Evolutionary conservation across 768 basidiomycete genomes (phyloP), one percentile per base, ranked within the genome.

Genomic region (Mycena filopes): DNA sequence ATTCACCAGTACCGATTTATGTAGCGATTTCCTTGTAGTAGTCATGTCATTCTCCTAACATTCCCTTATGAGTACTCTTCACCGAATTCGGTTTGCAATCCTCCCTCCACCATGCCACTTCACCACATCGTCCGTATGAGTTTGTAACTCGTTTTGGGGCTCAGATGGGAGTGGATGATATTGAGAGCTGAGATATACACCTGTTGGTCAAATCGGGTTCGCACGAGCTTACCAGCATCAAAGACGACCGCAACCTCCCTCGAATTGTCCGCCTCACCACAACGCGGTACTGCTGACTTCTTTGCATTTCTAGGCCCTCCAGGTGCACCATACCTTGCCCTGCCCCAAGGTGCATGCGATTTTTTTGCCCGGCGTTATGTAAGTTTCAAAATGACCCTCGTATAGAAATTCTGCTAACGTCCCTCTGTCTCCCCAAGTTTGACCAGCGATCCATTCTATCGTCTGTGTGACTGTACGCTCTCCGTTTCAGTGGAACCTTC

Each of bases 351-450:
- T 40, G 50, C 10, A 54, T 65, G 51, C 51, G 57, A 25, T 31
- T 65, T 47, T 64, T 58, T 18, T 31, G 28, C 26, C 7, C 42
- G 21, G 25, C 13, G 53, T 55, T 58, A 65, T 49, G 78, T 79
- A 78, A 78, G 77, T 79, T 73, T 76, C 70, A 38, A 51, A 50
- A 60, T 60, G 26, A 45, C 11, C 29, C 36, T 63, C 5, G 9
- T 25, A 23, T 50, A 40, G 42, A 51, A 45, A 29, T 48, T 53
- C 50, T 70, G 66, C 77, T 60, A 45, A 47, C 43, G 29, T 74
- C 70, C 75, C 66, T 55, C 61, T 59, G 31, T 59, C 49, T 57
- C 65, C 10, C 10, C 10, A 63, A 66, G 54, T 60, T 70, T 57
- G 48, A 60, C 38, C 56, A 67, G n/a, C 55, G 48, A 47, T 16